Evolutionary conservation across 306 rosid genomes (phyloP).

Genomic region (Boehmeria nivea): DNA sequence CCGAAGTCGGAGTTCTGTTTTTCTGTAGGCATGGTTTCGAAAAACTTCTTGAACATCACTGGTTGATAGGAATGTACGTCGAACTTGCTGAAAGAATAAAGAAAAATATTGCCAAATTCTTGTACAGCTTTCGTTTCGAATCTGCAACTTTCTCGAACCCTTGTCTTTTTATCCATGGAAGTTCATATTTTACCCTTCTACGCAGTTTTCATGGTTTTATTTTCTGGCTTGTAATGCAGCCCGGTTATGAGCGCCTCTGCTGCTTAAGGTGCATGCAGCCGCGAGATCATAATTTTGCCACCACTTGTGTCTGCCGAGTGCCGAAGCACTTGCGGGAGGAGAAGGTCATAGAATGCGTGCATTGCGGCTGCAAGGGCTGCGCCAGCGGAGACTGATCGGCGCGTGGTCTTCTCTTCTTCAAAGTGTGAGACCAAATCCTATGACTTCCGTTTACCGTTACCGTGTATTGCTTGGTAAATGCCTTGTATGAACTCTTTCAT

Average conservation of each 20-base stretch:
- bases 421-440: too few species aligned
- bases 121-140: neutral
- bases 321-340: constrained; percentile 87
- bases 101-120: too few species aligned
- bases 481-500: too few species aligned
- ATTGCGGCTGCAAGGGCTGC: constrained; percentile 84
- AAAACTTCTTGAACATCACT: too few species aligned
- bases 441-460: too few species aligned
- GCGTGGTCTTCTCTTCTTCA: constrained; percentile 1
- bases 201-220: neutral
- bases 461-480: too few species aligned
- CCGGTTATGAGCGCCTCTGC: constrained; percentile 85
- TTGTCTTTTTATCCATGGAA: neutral
- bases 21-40: too few species aligned
- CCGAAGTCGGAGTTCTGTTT: too few species aligned
- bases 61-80: too few species aligned
- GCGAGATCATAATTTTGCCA: constrained; percentile 84
- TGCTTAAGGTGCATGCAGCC: constrained; percentile 92
- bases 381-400: constrained; percentile 77
- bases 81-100: too few species aligned
- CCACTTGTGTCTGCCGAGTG: constrained; percentile 86
- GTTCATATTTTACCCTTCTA: neutral
- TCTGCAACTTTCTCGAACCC: neutral
- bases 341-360: constrained; percentile 83
- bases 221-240: constrained; percentile 39